These are phyloP conservation scores for Fusarium subglutinans DNA, from an alignment of 2,329 filamentous ascomycete species.

Conservation along the genomic window DNA sequence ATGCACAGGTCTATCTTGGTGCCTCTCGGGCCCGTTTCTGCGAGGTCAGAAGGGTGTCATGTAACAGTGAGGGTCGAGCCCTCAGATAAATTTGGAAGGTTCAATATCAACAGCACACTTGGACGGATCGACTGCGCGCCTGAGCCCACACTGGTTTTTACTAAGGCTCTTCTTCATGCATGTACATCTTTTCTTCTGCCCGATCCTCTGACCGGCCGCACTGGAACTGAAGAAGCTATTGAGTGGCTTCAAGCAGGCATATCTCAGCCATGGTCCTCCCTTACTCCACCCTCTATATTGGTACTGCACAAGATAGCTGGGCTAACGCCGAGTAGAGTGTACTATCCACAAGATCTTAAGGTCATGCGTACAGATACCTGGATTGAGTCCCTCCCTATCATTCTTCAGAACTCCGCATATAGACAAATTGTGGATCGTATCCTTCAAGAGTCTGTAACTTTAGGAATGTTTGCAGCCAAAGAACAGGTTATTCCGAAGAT, in stretches of 20 bases:
- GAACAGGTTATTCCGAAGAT: conserved; percentile 8
- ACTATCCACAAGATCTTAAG: conserved; percentile 49
- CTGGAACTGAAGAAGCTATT: conserved; percentile 68
- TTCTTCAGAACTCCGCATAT: conserved; percentile 50
- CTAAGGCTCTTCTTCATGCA: conserved; percentile 67
- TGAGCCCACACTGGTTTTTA: conserved; percentile 63
- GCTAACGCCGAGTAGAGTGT: conserved; percentile 47
- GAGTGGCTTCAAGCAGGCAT: conserved; percentile 59
- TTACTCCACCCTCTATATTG: conserved; percentile 28
- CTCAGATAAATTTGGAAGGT: conserved; percentile 56
- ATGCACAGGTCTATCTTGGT: conserved; percentile 62
- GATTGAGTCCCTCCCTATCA: conserved; percentile 40
- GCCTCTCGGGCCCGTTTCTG: conserved; percentile 53
- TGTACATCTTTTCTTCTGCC: conserved; percentile 65
- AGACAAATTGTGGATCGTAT: conserved; percentile 46
- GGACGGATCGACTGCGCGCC: conserved; percentile 65
- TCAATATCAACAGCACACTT: conserved; percentile 62
- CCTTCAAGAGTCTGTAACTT: conserved; percentile 42
- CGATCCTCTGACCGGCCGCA: conserved; percentile 66
- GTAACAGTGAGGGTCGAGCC: conserved; percentile 44
- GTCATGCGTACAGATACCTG: conserved; percentile 49
- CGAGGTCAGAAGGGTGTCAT: conserved; percentile 29
- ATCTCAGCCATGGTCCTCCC: conserved; percentile 59
- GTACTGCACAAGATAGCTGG: conserved; percentile 20
- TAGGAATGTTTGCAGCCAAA: conserved; percentile 34